Base-by-base conservation (phyloP, 1,139 yeast genomes). In the Scheffersomyces segobiensis region DNA sequence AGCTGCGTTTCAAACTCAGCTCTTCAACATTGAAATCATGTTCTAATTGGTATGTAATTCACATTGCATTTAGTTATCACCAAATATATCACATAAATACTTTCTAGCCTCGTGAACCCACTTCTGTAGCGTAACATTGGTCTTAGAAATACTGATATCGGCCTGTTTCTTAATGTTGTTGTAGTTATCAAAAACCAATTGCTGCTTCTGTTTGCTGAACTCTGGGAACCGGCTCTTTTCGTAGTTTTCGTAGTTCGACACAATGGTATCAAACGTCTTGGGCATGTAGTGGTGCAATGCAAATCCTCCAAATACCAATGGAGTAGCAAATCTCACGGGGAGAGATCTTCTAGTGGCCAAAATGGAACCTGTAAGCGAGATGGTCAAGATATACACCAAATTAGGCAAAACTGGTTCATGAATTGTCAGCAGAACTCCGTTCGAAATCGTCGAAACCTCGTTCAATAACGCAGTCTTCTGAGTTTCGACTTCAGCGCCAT, bases 311-410 rank as follows among this genome's bases (percentile, higher is more conserved):
- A 85, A 78, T 0, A 75, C 57, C 17, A 82, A 58, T 1, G 91
- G 90, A 1, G 84, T 71, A 2, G 80, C 52, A 61, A 85, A 83
- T 62, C 91, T 77, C 14, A 82, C 52, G 1, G 85, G 84, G 5
- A 85, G 70, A 2, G 80, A 67, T 62, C 82, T 76, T 60, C 75
- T 80, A 61, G 80, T 78, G 19, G 78, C 84, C 50, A 84, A 62
- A 59, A 87, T 83, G 3, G 89, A 84, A 12, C 89, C 88, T 0
- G 85, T 68, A 61, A 87, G 79, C 3, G 87, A 72, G 3, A 81
- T 75, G 0, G 90, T 86, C 54, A 87, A 73, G 5, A 86, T 82
- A 64, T 83, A 83, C 54, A 86, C 79, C 53, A 81, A 69, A 57
- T 77, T 76, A 20, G 91, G 91, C 59, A 87, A 78, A 2, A 84